Conservation (phyloP, 768 basidiomycete genomes). For the Exidia glandulosa region DNA sequence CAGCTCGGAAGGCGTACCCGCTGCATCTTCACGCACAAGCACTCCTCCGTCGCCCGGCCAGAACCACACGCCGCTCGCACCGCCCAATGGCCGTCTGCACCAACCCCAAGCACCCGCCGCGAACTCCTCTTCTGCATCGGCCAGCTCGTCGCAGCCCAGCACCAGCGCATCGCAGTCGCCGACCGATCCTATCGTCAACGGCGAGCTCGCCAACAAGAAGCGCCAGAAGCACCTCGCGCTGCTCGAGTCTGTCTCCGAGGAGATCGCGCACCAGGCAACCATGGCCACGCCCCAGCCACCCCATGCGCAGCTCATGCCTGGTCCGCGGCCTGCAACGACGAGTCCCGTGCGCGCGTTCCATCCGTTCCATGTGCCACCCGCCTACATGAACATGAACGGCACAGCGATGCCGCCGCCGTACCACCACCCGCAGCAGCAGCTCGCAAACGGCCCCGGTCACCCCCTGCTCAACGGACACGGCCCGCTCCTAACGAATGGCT, state of each 20-base stretch:
- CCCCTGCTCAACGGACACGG: no score
- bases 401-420: conserved; percentile 5
- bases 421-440: not conserved
- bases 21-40: not conserved
- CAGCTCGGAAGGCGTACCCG: not conserved
- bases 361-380: conserved; percentile 14
- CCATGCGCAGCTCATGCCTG: conserved; percentile 12
- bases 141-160: not conserved
- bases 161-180: not conserved
- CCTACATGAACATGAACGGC: conserved; percentile 6
- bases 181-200: not conserved
- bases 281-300: conserved; percentile 22
- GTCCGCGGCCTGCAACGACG: conserved; percentile 6
- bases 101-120: not conserved
- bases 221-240: conserved; percentile 60
- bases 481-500: no score
- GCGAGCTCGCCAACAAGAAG: conserved; percentile 25
- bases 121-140: not conserved
- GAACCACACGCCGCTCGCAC: not conserved
- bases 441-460: no score
- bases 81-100: not conserved
- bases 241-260: conserved; percentile 59
- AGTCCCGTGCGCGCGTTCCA: conserved; percentile 25
- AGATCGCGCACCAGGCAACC: conserved; percentile 55
- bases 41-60: not conserved